Evolutionary conservation across 192 early-diverging fungal genomes (phyloP), one percentile per base, ranked within the genome.

Genomic region (Glomus cerebriforme): DNA sequence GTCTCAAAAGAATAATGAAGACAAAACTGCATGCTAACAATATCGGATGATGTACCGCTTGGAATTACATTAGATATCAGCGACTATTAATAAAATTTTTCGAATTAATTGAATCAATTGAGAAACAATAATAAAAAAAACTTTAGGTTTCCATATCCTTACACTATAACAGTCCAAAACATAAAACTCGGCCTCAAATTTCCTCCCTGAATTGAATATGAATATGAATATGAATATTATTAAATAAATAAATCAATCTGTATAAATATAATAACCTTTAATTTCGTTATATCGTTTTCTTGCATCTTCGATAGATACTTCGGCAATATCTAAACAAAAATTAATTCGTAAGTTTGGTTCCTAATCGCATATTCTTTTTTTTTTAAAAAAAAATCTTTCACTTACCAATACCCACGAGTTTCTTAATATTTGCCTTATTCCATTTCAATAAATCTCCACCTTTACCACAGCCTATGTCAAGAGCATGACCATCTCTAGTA

Each of bases 1-100:
- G 89, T 87, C 75, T 96, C 94, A 79, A 97, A 98, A 0, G 95
- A 92, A 83, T 99, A 99, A 83, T 98, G 98, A 63, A 98, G 82
- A 79, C 96, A 97, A 82, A 99, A 99, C 80, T 99, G 98, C 82
- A 94, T 92, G 54, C 92, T 95, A n/a, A 97, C 94, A 32, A 96
- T 86, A 80, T 98, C 94, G 67, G 96, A 94, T 24, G 78, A 73
- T 39, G 84, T 76, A 47, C 91, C 82, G 3, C 82, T 73, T 27
- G 3, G 67, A 9, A 62, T 69, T 47, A 19, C 71, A 19, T 34
- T 65, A 3, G 64, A 66, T 39, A 31, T 22, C 0, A 39, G 24
- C 69, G 12, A 29, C 35, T 69, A 26, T 77, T 26, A 76, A 67
- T 75, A 31, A 32, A 75, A 59, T 13, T 54, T 72, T 39, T 17